Base-by-base conservation (phyloP, 2,329 filamentous ascomycete species). In the Cladophialophora exuberans region DNA sequence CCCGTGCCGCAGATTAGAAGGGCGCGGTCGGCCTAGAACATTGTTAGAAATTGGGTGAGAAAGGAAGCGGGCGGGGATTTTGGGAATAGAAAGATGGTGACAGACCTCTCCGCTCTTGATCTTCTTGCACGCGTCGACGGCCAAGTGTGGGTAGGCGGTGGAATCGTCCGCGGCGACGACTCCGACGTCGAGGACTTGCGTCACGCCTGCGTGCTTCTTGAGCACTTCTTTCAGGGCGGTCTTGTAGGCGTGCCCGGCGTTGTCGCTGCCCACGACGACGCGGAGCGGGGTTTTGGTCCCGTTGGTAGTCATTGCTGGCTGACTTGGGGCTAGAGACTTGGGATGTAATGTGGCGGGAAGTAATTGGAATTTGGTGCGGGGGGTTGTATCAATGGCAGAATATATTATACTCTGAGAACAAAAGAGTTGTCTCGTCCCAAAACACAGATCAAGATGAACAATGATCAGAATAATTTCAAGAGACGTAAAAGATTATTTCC, bases 1-100 rank as follows among this genome's bases (percentile, higher is more conserved):
- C 90, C 90, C 0, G 90, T 95, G 2, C 90, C 90, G 74, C 90
- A 95, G 75, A 95, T 89, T 36, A 91, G 76, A 31, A 95, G 78
- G 0, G 89, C 90, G 49, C 90, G 86, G 73, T 95, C 90, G 48
- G 83, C 87, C 65, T 84, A 33, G 18, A 20, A 22, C 20, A 18
- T 17, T 36, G 44, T 48, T n/a, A 35, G 45, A n/a, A n/a, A n/a
- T n/a, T n/a, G n/a, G n/a, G n/a, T n/a, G n/a, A n/a, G n/a, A n/a
- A n/a, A n/a, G n/a, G n/a, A n/a, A n/a, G n/a, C n/a, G n/a, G n/a
- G n/a, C n/a, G n/a, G n/a, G n/a, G n/a, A n/a, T n/a, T 25, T n/a
- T 31, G 25, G 15, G 7, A 13, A 28, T 30, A 25, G 38, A 33
- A 22, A 17, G 38, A 52, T 55, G 46, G 25, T 7, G 38, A 59